Percentiles rank a stretch among this genome's conserved stretches.
These are phyloP conservation scores for Torulaspora delbrueckii DNA, from an alignment of 805 yeast genomes.

Conservation along the genomic window DNA sequence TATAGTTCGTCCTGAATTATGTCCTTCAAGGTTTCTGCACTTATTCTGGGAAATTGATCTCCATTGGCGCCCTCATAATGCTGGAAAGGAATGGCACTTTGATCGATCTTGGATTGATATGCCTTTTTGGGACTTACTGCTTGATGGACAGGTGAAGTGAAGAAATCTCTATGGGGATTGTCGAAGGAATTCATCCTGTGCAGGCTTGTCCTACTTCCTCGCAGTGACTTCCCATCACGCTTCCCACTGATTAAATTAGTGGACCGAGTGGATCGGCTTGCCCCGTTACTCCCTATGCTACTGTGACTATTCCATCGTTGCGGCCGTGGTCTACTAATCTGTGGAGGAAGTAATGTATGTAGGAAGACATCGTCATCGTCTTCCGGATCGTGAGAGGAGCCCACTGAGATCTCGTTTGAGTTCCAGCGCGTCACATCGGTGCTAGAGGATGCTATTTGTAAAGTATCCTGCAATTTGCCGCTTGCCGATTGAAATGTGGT, in stretches of 20 bases:
- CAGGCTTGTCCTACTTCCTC: slow-evolving; percentile 30
- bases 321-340: slow-evolving; percentile 20
- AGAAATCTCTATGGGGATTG: slow-evolving; percentile 3
- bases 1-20: slow-evolving; percentile 37
- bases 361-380: slow-evolving; percentile 6
- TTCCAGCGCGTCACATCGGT: not conserved
- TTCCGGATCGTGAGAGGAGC: not conserved
- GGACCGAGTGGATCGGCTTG: not conserved
- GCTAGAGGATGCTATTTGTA: not conserved
- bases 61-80: slow-evolving; percentile 36
- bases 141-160: slow-evolving; percentile 1
- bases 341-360: slow-evolving; percentile 11
- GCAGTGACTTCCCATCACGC: slow-evolving; percentile 11
- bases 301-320: slow-evolving; percentile 8
- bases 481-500: not conserved
- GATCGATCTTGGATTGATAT: slow-evolving; percentile 39
- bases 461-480: not conserved
- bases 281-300: slow-evolving; percentile 4
- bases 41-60: slow-evolving; percentile 49
- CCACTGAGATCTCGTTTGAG: slow-evolving; percentile 1
- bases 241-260: slow-evolving; percentile 6
- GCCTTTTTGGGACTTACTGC: slow-evolving; percentile 32
- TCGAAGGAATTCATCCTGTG: slow-evolving; percentile 11
- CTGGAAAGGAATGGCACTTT: slow-evolving; percentile 52
- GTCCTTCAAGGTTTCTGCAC: slow-evolving; percentile 39